Percentiles rank a stretch among this genome's conserved stretches.
Conservation (phyloP, 352 stramenopile species). For the Globisporangium abappressorium region DNA sequence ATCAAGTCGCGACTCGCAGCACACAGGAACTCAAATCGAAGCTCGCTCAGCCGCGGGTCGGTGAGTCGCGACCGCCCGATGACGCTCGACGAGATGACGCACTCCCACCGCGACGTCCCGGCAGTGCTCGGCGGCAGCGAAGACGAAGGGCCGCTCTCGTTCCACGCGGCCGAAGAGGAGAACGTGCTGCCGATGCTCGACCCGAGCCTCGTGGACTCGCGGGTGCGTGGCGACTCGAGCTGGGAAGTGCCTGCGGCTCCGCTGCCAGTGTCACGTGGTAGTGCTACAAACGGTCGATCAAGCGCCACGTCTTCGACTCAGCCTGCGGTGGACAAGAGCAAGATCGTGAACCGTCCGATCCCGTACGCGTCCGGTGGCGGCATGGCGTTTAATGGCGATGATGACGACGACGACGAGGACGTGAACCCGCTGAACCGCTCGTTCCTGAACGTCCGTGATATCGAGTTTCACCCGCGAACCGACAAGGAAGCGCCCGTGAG, state of each 20-base stretch:
- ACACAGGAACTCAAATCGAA: constrained; percentile 7
- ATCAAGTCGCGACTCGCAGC: constrained; percentile 17
- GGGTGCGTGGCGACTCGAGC: constrained; percentile 34
- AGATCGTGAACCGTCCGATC: constrained; percentile 22
- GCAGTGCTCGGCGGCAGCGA: constrained; percentile 14
- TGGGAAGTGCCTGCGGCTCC: constrained; percentile 25
- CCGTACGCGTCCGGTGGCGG: constrained; percentile 2
- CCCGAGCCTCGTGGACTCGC: constrained; percentile 25
- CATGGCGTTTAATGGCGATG: constrained; percentile 11
- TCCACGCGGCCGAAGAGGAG: constrained; percentile 13
- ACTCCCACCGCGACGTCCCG: constrained; percentile 3
- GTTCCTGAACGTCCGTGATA: constrained; percentile 52
- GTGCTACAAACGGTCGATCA: background rate
- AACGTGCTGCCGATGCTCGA: constrained; percentile 37
- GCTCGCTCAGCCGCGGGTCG: constrained; percentile 12
- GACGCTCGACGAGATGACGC: constrained; percentile 15
- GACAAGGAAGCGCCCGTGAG: constrained; percentile 20
- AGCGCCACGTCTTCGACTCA: background rate
- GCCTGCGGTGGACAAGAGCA: constrained; percentile 8
- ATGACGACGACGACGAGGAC: constrained; percentile 48
- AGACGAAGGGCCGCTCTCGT: background rate
- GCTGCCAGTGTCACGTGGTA: background rate
- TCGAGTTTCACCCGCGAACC: constrained; percentile 32
- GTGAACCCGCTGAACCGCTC: constrained; percentile 43
- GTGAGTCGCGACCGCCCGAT: constrained; percentile 10